Evolutionary conservation across 495 filamentous ascomycete genomes (phyloP).

Genomic region (Cercophora sp.): DNA sequence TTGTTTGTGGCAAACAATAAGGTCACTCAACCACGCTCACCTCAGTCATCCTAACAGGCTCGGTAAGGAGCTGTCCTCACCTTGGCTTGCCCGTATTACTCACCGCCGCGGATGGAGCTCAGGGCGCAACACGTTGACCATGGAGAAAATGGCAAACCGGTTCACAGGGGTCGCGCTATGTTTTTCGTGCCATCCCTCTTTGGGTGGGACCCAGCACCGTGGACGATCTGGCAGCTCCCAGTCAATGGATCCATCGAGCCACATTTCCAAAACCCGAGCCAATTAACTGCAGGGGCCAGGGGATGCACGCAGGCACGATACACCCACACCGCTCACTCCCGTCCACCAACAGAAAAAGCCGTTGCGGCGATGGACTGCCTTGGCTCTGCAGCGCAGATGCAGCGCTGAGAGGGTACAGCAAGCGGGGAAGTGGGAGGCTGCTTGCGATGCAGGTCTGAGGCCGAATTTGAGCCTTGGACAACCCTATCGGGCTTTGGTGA

Average conservation of each 20-base stretch:
- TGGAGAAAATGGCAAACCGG: background rate
- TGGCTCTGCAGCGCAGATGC: constrained; percentile 10
- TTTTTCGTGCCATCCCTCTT: background rate
- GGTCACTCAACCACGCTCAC: background rate
- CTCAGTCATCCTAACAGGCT: too few relatives aligned
- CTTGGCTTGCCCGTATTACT: background rate
- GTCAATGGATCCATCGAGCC: too few relatives aligned
- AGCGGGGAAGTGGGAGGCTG: background rate
- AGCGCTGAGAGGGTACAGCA: background rate
- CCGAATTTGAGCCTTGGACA: too few relatives aligned
- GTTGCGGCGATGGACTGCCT: constrained; percentile 8
- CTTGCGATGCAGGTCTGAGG: too few relatives aligned
- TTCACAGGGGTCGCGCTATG: constrained; percentile 3
- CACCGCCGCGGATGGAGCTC: constrained; percentile 3
- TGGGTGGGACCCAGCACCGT: background rate
- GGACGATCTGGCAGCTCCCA: constrained; percentile 4
- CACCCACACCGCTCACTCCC: background rate
- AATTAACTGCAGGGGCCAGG: constrained; percentile 14
- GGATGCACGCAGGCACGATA: background rate
- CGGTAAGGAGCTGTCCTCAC: background rate
- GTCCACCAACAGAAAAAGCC: constrained; percentile 12
- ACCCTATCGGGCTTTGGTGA: background rate
- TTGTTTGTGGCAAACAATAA: constrained; percentile 3
- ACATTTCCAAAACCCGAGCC: constrained; percentile 9
- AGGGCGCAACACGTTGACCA: background rate